A percentile compares a stretch with the other conserved stretches of the same genome.
Conservation (phyloP, 2,329 filamentous ascomycete species). For the Dactylellina haptotyla region DNA sequence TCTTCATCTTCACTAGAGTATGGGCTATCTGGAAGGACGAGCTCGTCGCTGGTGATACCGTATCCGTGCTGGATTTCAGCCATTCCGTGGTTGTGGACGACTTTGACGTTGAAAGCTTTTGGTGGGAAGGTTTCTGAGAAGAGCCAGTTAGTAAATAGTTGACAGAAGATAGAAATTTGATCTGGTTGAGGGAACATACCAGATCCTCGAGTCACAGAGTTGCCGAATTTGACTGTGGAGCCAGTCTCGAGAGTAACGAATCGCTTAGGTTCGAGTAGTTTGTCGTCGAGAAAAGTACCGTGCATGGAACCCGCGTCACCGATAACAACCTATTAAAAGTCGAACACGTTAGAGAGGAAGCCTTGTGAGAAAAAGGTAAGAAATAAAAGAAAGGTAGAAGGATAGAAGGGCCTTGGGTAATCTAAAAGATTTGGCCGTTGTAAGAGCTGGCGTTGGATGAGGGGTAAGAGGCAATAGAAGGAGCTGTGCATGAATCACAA, state of each 20-base stretch:
- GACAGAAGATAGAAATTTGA: conserved; percentile 36
- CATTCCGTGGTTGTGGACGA: conserved; percentile 55
- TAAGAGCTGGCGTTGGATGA: neutral
- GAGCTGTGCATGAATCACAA: conserved; percentile 11
- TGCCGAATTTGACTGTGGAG: conserved; percentile 64
- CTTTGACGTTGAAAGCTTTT: conserved; percentile 57
- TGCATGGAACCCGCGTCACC: conserved; percentile 71
- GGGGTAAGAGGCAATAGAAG: neutral
- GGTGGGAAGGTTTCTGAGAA: conserved; percentile 56
- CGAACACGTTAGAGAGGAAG: neutral
- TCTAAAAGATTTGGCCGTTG: too few relatives aligned
- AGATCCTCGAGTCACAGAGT: conserved; percentile 65
- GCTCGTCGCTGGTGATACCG: conserved; percentile 55
- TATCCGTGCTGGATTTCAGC: conserved; percentile 55
- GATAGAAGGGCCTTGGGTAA: neutral
- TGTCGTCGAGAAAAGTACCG: conserved; percentile 69
- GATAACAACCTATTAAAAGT: conserved; percentile 62
- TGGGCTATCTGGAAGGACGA: conserved; percentile 53
- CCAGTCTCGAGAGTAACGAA: conserved; percentile 60
- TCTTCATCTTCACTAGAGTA: conserved; percentile 54
- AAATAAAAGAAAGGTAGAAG: conserved; percentile 51
- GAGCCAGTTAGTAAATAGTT: conserved; percentile 24
- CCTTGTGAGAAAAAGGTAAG: conserved; percentile 57
- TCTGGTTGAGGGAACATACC: conserved; percentile 58
- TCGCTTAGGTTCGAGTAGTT: conserved; percentile 60